A percentile compares a stretch with the other conserved stretches of the same genome.
Evolutionary conservation across 495 filamentous ascomycete species (phyloP).

Genomic region (Podospora fimiseda): DNA sequence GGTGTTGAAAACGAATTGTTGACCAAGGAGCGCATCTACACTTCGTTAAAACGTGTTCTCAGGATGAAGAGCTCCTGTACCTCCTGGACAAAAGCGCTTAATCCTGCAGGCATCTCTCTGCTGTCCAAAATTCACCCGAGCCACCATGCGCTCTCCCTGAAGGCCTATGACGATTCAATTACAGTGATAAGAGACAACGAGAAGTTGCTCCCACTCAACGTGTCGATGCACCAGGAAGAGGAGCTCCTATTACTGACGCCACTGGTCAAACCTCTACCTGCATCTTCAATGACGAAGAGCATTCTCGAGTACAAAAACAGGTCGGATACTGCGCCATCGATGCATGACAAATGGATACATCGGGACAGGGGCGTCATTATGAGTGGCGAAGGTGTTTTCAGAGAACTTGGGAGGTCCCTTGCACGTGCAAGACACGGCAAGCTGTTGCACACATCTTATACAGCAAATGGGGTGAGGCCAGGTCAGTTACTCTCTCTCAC

Average conservation of each 20-base stretch:
- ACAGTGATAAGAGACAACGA: slow-evolving; percentile 80
- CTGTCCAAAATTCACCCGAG: slow-evolving; percentile 72
- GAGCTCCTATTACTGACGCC: slow-evolving; percentile 79
- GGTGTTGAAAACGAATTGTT: slow-evolving; percentile 83
- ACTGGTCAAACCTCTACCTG: slow-evolving; percentile 76
- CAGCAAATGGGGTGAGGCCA: slow-evolving; percentile 78
- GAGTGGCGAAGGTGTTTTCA: slow-evolving; percentile 82
- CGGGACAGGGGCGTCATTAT: slow-evolving; percentile 64
- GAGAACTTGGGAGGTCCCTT: slow-evolving; percentile 72
- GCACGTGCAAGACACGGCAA: slow-evolving; percentile 75
- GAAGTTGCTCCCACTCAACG: slow-evolving; percentile 68
- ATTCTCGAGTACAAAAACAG: slow-evolving; percentile 40
- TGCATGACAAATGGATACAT: slow-evolving; percentile 48
- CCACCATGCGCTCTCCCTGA: slow-evolving; percentile 70
- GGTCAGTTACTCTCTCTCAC: slow-evolving; percentile 22
- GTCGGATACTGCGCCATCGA: slow-evolving; percentile 39
- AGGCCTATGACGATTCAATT: slow-evolving; percentile 79
- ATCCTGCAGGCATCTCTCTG: slow-evolving; percentile 63
- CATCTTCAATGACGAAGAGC: slow-evolving; percentile 61
- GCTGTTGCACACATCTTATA: slow-evolving; percentile 85
- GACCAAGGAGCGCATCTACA: slow-evolving; percentile 62
- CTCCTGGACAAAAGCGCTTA: slow-evolving; percentile 75
- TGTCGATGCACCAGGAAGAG: slow-evolving; percentile 70
- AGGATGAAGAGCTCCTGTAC: slow-evolving; percentile 70
- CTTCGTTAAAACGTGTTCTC: slow-evolving; percentile 68